Evolutionary conservation across 495 filamentous ascomycete genomes (phyloP).

Genomic region (Hypoxylon rickii): DNA sequence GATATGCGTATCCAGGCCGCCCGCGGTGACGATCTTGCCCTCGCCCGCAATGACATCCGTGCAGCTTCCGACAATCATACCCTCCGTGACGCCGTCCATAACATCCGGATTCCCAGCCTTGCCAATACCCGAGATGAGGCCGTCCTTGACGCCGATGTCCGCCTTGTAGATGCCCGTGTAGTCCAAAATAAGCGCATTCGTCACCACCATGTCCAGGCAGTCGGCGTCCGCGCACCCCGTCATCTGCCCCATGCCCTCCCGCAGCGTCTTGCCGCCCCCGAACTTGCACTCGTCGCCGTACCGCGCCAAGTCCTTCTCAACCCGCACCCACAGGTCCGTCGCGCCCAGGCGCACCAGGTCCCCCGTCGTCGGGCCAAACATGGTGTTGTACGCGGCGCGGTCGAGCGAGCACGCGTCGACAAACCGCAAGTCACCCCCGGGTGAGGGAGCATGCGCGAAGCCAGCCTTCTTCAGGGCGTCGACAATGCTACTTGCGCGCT

Average conservation of each 20-base stretch:
- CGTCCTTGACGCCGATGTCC: constrained; percentile 92
- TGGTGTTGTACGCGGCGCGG: constrained; percentile 74
- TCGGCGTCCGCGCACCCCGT: constrained; percentile 72
- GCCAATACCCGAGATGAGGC: constrained; percentile 86
- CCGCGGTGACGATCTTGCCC: constrained; percentile 89
- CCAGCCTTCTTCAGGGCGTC: constrained; percentile 66
- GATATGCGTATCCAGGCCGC: constrained; percentile 91
- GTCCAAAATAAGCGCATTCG: constrained; percentile 91
- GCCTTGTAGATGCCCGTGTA: constrained; percentile 95
- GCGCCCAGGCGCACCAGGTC: constrained; percentile 80
- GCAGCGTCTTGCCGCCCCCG: constrained; percentile 90
- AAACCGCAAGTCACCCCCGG: constrained; percentile 53
- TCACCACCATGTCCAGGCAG: constrained; percentile 84
- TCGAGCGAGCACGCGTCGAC: constrained; percentile 71
- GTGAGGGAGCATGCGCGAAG: constrained; percentile 77
- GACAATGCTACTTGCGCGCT: constrained; percentile 66
- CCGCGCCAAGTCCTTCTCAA: constrained; percentile 82
- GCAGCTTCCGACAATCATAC: constrained; percentile 83
- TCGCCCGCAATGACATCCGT: constrained; percentile 98
- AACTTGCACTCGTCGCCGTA: constrained; percentile 97
- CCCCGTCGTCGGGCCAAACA: constrained; percentile 93
- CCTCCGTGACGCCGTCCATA: constrained; percentile 83
- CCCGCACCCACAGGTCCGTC: constrained; percentile 89
- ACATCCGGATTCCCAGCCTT: constrained; percentile 97
- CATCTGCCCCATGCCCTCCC: constrained; percentile 97